A percentile compares a stretch with the other conserved stretches of the same genome.
Conservation (phyloP, 2,329 filamentous ascomycete species). For the Xylogone sp. region DNA sequence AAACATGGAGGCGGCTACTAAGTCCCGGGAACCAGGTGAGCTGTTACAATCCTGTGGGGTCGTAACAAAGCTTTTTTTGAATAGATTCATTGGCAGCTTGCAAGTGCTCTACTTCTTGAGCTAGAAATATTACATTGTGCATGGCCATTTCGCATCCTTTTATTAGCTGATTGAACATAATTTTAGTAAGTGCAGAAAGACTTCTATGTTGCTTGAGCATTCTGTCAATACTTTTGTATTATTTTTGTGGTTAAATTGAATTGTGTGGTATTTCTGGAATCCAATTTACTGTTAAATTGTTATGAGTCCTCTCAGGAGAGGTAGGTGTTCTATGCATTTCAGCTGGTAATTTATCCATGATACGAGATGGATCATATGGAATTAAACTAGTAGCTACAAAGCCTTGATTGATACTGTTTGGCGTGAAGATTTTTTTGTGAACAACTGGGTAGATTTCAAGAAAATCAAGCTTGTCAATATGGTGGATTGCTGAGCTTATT, state of each 20-base stretch:
- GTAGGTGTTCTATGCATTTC: constrained; percentile 2
- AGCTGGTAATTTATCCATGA: constrained; percentile 12
- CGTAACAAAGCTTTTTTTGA: neutral
- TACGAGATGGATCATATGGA: constrained; percentile 24
- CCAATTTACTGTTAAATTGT: constrained; percentile 2
- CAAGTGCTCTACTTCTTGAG: constrained; percentile 8
- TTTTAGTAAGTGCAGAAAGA: constrained; percentile 1
- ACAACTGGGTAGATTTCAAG: constrained; percentile 19
- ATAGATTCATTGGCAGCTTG: neutral
- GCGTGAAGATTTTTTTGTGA: constrained; percentile 17
- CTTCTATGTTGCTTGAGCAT: constrained; percentile 2
- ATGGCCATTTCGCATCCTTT: constrained; percentile 14
- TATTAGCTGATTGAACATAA: constrained; percentile 7
- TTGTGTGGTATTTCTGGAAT: constrained; percentile 9
- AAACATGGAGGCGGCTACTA: too few relatives aligned
- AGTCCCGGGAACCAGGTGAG: too few relatives aligned
- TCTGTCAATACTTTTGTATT: constrained; percentile 3
- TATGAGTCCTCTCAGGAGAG: neutral
- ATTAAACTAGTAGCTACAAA: constrained; percentile 27
- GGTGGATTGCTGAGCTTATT: constrained; percentile 16
- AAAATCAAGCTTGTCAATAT: constrained; percentile 23
- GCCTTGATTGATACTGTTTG: constrained; percentile 20
- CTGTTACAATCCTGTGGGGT: too few relatives aligned
- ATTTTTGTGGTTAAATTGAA: constrained; percentile 8
- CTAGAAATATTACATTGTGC: constrained; percentile 9